Evolutionary conservation across 1,284 basidiomycete species (phyloP).

Genomic region (Fomitopsis schrenkii): DNA sequence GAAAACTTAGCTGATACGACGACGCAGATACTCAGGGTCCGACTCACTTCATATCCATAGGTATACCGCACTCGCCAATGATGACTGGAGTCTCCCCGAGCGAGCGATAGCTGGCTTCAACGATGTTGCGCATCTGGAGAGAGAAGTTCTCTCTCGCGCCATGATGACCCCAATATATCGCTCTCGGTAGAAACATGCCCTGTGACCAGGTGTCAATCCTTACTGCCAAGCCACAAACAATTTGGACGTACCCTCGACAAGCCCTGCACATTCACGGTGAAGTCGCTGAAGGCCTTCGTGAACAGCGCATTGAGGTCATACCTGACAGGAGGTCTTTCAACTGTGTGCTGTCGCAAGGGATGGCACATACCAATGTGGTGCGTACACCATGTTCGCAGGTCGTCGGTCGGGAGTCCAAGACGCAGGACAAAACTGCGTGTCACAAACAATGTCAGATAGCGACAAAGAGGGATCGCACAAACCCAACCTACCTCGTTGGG

Average conservation of each 20-base stretch:
- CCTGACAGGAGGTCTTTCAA: slow-evolving; percentile 41
- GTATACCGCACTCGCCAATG: slow-evolving; percentile 89
- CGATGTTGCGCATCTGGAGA: slow-evolving; percentile 78
- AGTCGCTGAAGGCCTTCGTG: slow-evolving; percentile 74
- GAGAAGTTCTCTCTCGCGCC: slow-evolving; percentile 80
- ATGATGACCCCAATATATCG: slow-evolving; percentile 84
- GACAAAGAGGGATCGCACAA: background rate
- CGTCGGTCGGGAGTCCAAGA: slow-evolving; percentile 67
- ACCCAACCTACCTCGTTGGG: slow-evolving; percentile 78
- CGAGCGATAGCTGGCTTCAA: slow-evolving; percentile 58
- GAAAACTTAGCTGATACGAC: background rate
- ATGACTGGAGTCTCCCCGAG: slow-evolving; percentile 80
- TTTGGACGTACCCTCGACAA: slow-evolving; percentile 61
- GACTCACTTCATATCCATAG: slow-evolving; percentile 91
- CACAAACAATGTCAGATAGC: background rate
- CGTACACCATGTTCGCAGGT: slow-evolving; percentile 76
- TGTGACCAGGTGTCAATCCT: slow-evolving; percentile 26
- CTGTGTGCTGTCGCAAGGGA: background rate
- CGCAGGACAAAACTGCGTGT: slow-evolving; percentile 64
- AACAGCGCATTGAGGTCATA: slow-evolving; percentile 90
- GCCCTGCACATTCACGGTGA: slow-evolving; percentile 89
- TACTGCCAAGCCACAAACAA: background rate
- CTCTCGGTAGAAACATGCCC: slow-evolving; percentile 80
- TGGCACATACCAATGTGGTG: slow-evolving; percentile 78
- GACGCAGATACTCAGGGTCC: background rate